These are phyloP conservation scores for Chalciporus piperatus DNA, from an alignment of 768 basidiomycete species.

Conservation along the genomic window DNA sequence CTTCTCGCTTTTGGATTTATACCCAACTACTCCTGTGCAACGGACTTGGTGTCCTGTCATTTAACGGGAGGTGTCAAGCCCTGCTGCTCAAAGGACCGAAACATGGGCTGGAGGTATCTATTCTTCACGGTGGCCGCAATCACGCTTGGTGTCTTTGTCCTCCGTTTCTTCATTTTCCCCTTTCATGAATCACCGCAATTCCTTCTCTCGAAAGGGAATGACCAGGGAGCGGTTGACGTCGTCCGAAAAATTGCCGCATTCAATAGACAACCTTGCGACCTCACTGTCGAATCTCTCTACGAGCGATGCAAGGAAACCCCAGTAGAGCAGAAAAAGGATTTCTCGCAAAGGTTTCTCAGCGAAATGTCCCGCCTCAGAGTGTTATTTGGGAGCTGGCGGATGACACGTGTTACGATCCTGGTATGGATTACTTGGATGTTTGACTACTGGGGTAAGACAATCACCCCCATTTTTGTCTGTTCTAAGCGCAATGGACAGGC, in stretches of 20 bases:
- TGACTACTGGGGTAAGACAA: constrained; percentile 8
- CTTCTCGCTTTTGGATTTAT: constrained; percentile 10
- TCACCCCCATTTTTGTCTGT: not conserved
- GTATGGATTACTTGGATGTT: constrained; percentile 18
- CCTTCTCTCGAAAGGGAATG: constrained; percentile 14
- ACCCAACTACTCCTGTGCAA: constrained; percentile 15
- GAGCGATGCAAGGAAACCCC: constrained; percentile 3
- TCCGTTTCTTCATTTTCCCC: constrained; percentile 18
- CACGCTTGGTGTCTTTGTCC: constrained; percentile 9
- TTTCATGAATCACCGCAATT: constrained; percentile 16
- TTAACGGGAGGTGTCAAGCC: constrained; percentile 11
- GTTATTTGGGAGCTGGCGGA: constrained; percentile 14
- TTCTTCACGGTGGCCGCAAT: constrained; percentile 8
- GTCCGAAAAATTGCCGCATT: constrained; percentile 14
- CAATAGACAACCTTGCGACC: constrained; percentile 7
- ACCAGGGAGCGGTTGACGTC: constrained; percentile 12
- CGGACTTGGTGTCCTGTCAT: constrained; percentile 8
- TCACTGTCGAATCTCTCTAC: constrained; percentile 15
- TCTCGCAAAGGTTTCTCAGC: not conserved
- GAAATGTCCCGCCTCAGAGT: constrained; percentile 12
- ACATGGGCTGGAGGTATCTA: constrained; percentile 22
- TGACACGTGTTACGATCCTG: constrained; percentile 6
- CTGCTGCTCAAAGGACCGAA: constrained; percentile 14
- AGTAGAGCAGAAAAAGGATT: not conserved
- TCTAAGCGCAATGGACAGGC: constrained; percentile 1